Conservation (phyloP, 116 monocot genomes). For the Phalaenopsis hybrid region DNA sequence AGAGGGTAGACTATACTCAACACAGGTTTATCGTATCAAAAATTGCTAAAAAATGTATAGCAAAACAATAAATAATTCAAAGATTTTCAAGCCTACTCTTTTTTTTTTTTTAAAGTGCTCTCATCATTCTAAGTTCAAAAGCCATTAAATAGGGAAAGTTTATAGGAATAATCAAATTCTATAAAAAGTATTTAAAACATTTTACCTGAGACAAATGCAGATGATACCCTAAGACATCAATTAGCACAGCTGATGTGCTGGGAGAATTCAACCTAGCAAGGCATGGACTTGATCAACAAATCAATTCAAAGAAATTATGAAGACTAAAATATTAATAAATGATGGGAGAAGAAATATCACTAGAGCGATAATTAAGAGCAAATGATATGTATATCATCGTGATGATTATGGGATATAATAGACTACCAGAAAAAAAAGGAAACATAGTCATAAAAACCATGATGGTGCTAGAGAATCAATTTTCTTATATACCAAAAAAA, state of each 20-base stretch:
- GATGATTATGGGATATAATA: not conserved
- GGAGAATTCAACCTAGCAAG: conserved; percentile 71
- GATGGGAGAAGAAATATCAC: not conserved
- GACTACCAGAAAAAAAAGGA: not conserved
- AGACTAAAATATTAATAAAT: not conserved
- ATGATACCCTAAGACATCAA: conserved; percentile 70
- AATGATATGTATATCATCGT: not conserved
- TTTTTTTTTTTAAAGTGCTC: not conserved
- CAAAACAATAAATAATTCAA: not conserved
- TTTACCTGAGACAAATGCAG: conserved; percentile 77
- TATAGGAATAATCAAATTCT: not conserved
- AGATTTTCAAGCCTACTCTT: not conserved
- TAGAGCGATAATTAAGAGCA: not conserved
- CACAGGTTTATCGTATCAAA: not conserved
- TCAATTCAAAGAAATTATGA: not conserved
- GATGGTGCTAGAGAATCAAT: not conserved
- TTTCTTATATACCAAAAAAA: not conserved
- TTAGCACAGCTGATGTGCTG: conserved; percentile 49
- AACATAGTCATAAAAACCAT: not conserved
- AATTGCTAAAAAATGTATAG: no score
- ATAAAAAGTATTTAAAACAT: not conserved
- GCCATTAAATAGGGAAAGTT: not conserved
- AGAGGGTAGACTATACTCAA: not conserved
- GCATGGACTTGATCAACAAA: conserved; percentile 1
- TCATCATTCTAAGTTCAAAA: not conserved